Percentiles rank a stretch among this genome's conserved stretches.
Conservation (phyloP, 352 stramenopile genomes). For the Pythium angustatum region DNA sequence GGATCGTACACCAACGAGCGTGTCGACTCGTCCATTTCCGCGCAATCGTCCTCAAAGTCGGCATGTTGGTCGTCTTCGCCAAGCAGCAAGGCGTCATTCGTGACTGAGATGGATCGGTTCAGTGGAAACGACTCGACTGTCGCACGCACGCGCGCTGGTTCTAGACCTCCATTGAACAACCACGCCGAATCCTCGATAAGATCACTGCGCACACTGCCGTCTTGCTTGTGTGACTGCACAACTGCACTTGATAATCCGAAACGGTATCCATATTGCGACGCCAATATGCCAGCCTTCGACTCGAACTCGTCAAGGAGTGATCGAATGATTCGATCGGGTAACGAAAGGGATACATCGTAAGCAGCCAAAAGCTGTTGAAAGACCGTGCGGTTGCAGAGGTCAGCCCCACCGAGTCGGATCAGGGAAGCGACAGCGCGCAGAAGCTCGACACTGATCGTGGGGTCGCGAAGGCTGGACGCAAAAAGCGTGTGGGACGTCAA, state of each 20-base stretch:
- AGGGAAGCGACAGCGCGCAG: constrained; percentile 46
- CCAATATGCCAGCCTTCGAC: constrained; percentile 33
- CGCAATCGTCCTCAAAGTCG: constrained; percentile 28
- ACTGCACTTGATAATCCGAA: constrained; percentile 53
- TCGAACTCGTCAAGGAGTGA: constrained; percentile 63
- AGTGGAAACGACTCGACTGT: constrained; percentile 76
- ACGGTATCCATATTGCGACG: constrained; percentile 63
- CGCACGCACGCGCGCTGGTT: constrained; percentile 57
- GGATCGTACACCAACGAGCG: constrained; percentile 58
- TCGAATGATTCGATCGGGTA: constrained; percentile 56
- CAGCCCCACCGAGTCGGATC: constrained; percentile 34
- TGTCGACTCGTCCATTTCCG: constrained; percentile 11
- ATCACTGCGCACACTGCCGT: constrained; percentile 35
- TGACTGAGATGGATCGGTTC: constrained; percentile 31
- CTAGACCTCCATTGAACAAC: constrained; percentile 66
- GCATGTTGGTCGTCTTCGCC: constrained; percentile 9
- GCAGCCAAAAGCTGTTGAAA: constrained; percentile 60
- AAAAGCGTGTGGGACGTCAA: constrained; percentile 21
- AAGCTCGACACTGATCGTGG: constrained; percentile 33
- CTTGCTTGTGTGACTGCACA: constrained; percentile 29
- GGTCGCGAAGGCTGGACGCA: constrained; percentile 12
- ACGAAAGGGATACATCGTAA: constrained; percentile 73
- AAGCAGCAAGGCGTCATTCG: constrained; percentile 35
- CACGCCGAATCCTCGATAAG: constrained; percentile 68
- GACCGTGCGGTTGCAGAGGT: constrained; percentile 47